Evolutionary conservation across 768 basidiomycete species (phyloP), one percentile per base, ranked within the genome.

Genomic region (Coprinellus aureogranulatus): DNA sequence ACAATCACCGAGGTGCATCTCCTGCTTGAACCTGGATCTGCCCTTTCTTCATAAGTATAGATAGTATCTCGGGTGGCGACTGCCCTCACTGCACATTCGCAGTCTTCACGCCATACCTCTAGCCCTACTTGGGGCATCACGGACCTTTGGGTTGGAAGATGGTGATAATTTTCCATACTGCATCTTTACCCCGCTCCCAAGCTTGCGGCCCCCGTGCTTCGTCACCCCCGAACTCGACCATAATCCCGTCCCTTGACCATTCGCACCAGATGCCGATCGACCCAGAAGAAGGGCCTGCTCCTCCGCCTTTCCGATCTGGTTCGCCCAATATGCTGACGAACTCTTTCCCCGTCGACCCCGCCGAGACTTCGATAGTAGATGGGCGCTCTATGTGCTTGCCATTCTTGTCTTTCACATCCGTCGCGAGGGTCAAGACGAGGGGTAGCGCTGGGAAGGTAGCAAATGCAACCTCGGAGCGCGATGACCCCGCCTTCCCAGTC

Each of bases 181-280:
- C 88, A 62, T 90, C 89, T 61, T 88, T 92, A 6, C 91, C 92
- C 59, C 81, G 80, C 65, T 94, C 92, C 92, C 92, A 94, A 61
- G 90, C 92, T 61, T 89, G 86, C 5, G 89, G 87, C 1, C 92
- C 91, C 57, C 81, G 81, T 12, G 88, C 85, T 59, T 90, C 84
- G 48, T 83, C 81, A 1, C 90, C 91, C 0, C 89, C 90, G 67
- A 92, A 91, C 65, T 94, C 92, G 12, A 92, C 81, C 90, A 94
- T 91, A 34, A 94, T 67, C 2, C 91, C 92, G 59, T 87, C 81
- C 63, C 75, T 81, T 26, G 84, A 79, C 94, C 94, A 97, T 71
- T 97, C 93, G 62, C 93, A 90, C 92, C 93, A 97, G 62, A 96
- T 92, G 27, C 87, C 88, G 62, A 96, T 90, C 30, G 89, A 92